Conservation (phyloP, 2,329 filamentous ascomycete species). For the Pseudogymnoascus sp. region DNA sequence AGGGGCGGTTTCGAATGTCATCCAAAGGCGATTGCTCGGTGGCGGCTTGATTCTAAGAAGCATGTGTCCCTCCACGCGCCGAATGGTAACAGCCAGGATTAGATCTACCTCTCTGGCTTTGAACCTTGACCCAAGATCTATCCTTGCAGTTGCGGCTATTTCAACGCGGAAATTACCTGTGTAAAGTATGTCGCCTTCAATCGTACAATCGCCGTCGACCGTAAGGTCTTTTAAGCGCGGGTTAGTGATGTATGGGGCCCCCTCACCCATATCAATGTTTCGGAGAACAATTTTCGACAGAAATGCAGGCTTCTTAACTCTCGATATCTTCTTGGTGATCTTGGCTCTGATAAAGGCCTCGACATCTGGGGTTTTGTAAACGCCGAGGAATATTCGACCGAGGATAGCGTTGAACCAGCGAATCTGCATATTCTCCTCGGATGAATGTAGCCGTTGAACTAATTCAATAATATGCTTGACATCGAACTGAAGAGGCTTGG, state of each 20-base stretch:
- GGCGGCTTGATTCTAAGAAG: constrained; percentile 86
- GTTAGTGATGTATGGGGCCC: constrained; percentile 82
- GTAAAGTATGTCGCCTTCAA: constrained; percentile 84
- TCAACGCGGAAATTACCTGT: constrained; percentile 83
- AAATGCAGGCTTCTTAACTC: constrained; percentile 86
- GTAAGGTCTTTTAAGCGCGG: constrained; percentile 81
- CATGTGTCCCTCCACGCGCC: constrained; percentile 76
- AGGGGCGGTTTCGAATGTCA: constrained; percentile 88
- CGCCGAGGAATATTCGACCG: constrained; percentile 76
- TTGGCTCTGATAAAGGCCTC: constrained; percentile 74
- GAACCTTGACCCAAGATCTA: constrained; percentile 82
- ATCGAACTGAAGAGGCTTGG: constrained; percentile 68
- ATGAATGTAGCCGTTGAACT: constrained; percentile 83
- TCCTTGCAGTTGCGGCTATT: constrained; percentile 83
- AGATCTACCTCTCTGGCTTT: constrained; percentile 86
- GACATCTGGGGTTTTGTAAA: constrained; percentile 78
- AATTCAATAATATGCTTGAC: constrained; percentile 80
- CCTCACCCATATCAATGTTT: constrained; percentile 76
- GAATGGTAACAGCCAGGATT: constrained; percentile 76
- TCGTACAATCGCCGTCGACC: constrained; percentile 79
- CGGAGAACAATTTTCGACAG: constrained; percentile 77
- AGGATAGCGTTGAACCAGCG: constrained; percentile 91
- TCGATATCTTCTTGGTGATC: constrained; percentile 90
- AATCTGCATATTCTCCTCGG: constrained; percentile 82
- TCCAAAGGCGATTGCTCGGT: constrained; percentile 93